Percentiles rank a stretch among this genome's conserved stretches.
Conservation (phyloP, 352 stramenopile genomes). For the Phytophthora syringae region DNA sequence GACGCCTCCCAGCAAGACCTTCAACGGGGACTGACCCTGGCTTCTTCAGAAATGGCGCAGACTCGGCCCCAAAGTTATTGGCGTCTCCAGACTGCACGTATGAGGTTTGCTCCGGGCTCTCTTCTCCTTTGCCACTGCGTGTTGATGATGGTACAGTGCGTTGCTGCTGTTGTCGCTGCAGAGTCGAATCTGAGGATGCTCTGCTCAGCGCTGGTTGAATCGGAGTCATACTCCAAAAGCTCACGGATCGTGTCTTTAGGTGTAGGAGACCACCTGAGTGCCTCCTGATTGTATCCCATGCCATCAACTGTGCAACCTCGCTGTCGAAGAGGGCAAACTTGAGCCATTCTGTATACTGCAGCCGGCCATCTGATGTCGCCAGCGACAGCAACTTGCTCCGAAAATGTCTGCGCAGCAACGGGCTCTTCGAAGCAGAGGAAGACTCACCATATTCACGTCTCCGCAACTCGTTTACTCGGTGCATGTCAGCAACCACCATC, state of each 20-base stretch:
- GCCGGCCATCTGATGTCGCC: slow-evolving; percentile 24
- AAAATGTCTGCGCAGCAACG: slow-evolving; percentile 58
- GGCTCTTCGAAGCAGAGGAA: slow-evolving; percentile 43
- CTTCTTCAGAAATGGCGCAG: slow-evolving; percentile 37
- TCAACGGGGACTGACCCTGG: not conserved
- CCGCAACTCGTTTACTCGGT: slow-evolving; percentile 10
- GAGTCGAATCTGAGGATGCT: slow-evolving; percentile 30
- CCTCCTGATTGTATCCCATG: slow-evolving; percentile 30
- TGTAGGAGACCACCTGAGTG: slow-evolving; percentile 2
- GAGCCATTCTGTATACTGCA: slow-evolving; percentile 47
- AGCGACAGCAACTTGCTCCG: slow-evolving; percentile 45
- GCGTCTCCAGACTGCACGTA: not conserved
- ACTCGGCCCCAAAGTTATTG: slow-evolving; percentile 25
- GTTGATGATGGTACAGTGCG: slow-evolving; percentile 4
- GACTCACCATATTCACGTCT: slow-evolving; percentile 14
- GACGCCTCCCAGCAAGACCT: slow-evolving; percentile 7
- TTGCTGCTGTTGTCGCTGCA: slow-evolving; percentile 20
- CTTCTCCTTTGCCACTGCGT: not conserved
- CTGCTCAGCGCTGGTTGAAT: slow-evolving; percentile 30
- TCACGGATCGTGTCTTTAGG: slow-evolving; percentile 24
- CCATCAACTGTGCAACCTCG: slow-evolving; percentile 47
- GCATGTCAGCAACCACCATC: slow-evolving; percentile 26
- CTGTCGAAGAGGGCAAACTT: slow-evolving; percentile 39
- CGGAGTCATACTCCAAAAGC: slow-evolving; percentile 30
- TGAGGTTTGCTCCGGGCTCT: slow-evolving; percentile 7